Conservation (phyloP, 2,329 filamentous ascomycete genomes). For the Diaporthe sp. region DNA sequence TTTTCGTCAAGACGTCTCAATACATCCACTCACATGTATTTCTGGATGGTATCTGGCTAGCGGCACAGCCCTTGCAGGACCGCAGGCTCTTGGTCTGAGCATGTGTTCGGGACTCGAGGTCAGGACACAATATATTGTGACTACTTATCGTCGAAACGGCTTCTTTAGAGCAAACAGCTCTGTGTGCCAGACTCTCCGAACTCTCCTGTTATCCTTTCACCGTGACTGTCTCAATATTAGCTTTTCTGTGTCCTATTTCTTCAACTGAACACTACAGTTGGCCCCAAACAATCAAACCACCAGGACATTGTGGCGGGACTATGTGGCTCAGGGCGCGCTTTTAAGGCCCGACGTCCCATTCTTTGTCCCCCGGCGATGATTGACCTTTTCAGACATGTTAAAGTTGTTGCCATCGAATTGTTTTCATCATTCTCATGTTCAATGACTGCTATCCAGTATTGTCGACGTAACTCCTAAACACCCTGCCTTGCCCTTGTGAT, state of each 20-base stretch:
- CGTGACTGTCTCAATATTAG: background rate
- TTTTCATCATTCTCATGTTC: background rate
- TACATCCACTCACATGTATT: background rate
- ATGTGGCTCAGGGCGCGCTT: background rate
- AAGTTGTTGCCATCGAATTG: background rate
- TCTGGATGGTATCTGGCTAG: background rate
- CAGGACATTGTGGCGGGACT: background rate
- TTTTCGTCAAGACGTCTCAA: background rate
- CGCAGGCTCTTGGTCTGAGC: background rate
- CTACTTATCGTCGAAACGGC: background rate
- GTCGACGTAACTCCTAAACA: slow-evolving; percentile 33
- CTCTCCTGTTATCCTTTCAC: background rate
- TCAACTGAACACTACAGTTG: background rate
- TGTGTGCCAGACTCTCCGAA: background rate
- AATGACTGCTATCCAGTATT: background rate
- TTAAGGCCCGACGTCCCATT: background rate
- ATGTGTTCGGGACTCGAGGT: background rate
- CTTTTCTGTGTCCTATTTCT: background rate
- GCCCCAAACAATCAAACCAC: background rate
- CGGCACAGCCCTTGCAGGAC: background rate
- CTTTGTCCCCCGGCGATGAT: background rate
- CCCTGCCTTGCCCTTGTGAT: slow-evolving; percentile 29
- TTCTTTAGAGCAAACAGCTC: background rate
- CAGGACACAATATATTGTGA: background rate
- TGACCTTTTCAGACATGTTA: background rate